Evolutionary conservation across 177 flowering plant genomes (phyloP).

Genomic region (Vitis hybrid): DNA sequence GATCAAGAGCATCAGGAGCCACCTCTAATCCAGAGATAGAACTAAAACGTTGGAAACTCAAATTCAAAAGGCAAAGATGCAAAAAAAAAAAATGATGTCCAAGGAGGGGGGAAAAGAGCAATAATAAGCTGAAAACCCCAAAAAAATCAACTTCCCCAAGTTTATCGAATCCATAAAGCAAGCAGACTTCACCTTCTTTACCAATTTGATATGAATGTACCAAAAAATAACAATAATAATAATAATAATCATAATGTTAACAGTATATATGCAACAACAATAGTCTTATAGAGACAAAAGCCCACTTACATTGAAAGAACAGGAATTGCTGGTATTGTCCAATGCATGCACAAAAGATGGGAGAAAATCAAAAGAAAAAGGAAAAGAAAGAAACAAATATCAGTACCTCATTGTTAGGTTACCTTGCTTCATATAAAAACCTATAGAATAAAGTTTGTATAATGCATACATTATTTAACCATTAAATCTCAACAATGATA

Average conservation of each 20-base stretch:
- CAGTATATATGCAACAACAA: background rate
- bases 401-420: conserved; percentile 15
- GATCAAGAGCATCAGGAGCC: no score
- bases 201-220: no score
- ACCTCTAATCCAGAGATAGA: no score
- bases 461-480: background rate
- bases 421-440: background rate
- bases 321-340: conserved; percentile 78
- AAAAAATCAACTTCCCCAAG: no score
- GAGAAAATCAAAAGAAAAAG: background rate
- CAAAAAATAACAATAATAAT: background rate
- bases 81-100: no score
- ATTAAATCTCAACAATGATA: background rate
- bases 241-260: background rate
- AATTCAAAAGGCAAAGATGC: no score
- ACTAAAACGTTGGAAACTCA: no score
- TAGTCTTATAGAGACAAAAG: background rate
- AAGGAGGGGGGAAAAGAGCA: no score
- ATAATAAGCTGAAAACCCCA: no score
- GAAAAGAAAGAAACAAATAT: conserved; percentile 11
- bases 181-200: no score
- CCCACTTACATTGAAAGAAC: conserved; percentile 93
- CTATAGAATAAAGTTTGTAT: background rate
- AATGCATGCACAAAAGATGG: conserved; percentile 31
- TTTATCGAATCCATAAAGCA: no score